These are phyloP conservation scores for Chytridium lagenaria DNA, from an alignment of 371 early-diverging fungal genomes.

Conservation along the genomic window DNA sequence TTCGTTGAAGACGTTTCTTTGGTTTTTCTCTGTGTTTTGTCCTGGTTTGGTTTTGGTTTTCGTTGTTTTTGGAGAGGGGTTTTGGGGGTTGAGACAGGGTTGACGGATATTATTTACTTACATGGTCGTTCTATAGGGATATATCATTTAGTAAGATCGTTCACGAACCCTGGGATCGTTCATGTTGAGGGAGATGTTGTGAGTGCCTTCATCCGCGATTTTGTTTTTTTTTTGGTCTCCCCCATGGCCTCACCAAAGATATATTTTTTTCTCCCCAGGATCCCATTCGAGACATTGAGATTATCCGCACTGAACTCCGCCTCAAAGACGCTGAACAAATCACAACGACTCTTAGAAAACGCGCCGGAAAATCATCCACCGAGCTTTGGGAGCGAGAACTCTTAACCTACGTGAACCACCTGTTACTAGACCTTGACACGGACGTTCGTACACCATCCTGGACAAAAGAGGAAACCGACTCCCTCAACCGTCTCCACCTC, in stretches of 20 bases:
- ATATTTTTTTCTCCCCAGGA: conserved; percentile 55
- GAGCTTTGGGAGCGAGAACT: conserved; percentile 71
- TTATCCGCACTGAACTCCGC: conserved; percentile 96
- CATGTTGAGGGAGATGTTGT: conserved; percentile 52
- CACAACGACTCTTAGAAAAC: background rate
- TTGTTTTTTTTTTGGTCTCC: background rate
- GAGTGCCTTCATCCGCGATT: conserved; percentile 54
- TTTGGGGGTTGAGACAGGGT: too few species aligned
- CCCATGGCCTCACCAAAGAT: background rate
- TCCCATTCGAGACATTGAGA: conserved; percentile 94
- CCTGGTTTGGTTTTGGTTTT: too few species aligned
- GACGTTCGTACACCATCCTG: conserved; percentile 86
- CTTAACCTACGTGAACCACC: conserved; percentile 74
- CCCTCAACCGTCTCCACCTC: conserved; percentile 87
- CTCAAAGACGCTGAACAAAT: conserved; percentile 36
- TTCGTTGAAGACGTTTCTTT: too few species aligned
- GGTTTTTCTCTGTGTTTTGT: too few species aligned
- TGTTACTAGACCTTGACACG: conserved; percentile 74
- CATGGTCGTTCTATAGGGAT: too few species aligned
- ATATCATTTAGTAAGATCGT: conserved; percentile 88
- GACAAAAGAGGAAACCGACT: conserved; percentile 87
- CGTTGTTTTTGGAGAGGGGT: too few species aligned
- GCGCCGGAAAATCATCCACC: background rate
- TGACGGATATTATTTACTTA: too few species aligned
- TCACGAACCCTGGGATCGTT: conserved; percentile 42